Percentiles rank a stretch among this genome's conserved stretches.
phyloP scores from a whole-genome alignment of 495 filamentous ascomycete species.

The Penicillium cataractarum region DNA sequence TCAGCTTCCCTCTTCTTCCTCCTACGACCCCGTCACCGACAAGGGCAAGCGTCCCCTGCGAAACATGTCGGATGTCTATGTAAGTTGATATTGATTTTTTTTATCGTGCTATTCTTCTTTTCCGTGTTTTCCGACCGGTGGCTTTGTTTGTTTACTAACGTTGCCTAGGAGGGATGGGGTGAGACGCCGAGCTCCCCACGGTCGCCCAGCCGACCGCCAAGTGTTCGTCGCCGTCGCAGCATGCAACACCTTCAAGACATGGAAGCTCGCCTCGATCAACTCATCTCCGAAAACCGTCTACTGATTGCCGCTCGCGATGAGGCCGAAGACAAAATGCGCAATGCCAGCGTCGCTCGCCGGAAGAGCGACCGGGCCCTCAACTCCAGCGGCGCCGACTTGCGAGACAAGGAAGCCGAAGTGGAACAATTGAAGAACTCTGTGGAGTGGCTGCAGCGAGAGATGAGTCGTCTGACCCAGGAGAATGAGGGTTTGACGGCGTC shows the following conservation, averaged over 20 bases:
- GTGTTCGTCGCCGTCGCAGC: conserved; percentile 92
- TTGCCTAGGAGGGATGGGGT: conserved; percentile 83
- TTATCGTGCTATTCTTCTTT: conserved; percentile 9
- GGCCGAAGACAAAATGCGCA: conserved; percentile 63
- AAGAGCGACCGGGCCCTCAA: conserved; percentile 60
- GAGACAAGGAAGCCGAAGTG: conserved; percentile 74
- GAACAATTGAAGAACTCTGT: conserved; percentile 76
- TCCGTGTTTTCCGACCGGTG: conserved; percentile 3
- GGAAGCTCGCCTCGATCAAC: conserved; percentile 72
- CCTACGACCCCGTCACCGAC: conserved; percentile 76
- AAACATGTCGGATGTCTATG: conserved; percentile 92
- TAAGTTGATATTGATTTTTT: conserved; percentile 58
- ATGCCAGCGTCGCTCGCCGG: conserved; percentile 58
- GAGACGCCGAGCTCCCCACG: conserved; percentile 88
- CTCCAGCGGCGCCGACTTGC: conserved; percentile 57
- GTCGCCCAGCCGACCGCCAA: conserved; percentile 94
- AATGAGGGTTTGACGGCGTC: conserved; percentile 74
- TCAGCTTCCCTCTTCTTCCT: conserved; percentile 60
- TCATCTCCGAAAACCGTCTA: conserved; percentile 77
- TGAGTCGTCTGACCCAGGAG: conserved; percentile 69
- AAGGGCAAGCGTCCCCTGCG: conserved; percentile 81
- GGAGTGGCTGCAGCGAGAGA: conserved; percentile 77
- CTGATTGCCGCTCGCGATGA: conserved; percentile 72
- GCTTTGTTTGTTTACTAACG: conserved; percentile 35
- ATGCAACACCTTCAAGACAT: conserved; percentile 90